Base-by-base conservation (phyloP, 257 asterid species). In the Ilex aquifolium region DNA sequence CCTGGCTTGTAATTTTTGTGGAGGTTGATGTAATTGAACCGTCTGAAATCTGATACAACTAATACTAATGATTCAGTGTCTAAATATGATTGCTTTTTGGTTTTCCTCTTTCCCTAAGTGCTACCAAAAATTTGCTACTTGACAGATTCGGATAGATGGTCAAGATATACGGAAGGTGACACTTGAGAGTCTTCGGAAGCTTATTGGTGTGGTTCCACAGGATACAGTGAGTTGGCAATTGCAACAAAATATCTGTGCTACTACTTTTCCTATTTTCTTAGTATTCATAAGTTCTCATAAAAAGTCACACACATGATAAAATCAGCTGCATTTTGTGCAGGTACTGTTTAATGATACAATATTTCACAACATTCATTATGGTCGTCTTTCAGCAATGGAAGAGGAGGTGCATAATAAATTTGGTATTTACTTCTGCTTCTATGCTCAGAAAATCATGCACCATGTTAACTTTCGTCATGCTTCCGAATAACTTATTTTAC, bases 191-290 rank as follows among this genome's bases (percentile, higher is more conserved):
- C 97, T 93, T 62, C 86, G 97, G 70, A 85, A 87, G 75, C 83
- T 91, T 65, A 77, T 93, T 66, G 97, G 95, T 21, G 92, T 93
- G 63, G 99, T 93, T 83, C 99, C 99, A 62, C 99, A 93, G 66
- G 99, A 93, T 76, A 93, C 97, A 60, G 99, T 93, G 78, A 93
- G 99, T 78, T 65, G 57, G 56, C 69, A 54, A 14, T 57, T 40
- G 46, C 42, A 36, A 36, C 42, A 36, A 36, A 36, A 36, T 36
- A 36, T 36, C 42, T 0, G 42, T 36, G 27, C 27, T 36, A 36
- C 2, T 1, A 36, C 5, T 36, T 36, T 36, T 4, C 42, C 42
- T 36, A 36, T 36, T 36, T 36, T 36, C 42, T 36, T 36, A 4
- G 8, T 36, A 2, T 36, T 36, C 8, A 36, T 36, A 36, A 4